These are phyloP conservation scores for Coemansia sp. DNA, from an alignment of 192 early-diverging fungal genomes.

Conservation along the genomic window DNA sequence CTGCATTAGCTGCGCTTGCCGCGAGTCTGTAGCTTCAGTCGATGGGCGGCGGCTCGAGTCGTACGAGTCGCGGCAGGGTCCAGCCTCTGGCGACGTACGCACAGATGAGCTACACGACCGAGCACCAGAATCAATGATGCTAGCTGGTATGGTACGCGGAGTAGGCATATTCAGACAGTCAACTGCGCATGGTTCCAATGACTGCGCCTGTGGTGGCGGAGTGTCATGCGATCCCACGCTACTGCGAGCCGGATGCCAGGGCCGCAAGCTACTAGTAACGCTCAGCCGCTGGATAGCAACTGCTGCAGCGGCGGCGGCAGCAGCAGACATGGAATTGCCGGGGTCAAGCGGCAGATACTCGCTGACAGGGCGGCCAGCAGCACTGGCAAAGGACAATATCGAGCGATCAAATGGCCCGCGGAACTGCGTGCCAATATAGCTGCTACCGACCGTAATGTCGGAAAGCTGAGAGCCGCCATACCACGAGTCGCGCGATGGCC, in stretches of 20 bases:
- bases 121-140: not conserved
- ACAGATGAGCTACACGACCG: not conserved
- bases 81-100: not conserved
- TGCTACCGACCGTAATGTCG: constrained; percentile 21
- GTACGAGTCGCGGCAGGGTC: not conserved
- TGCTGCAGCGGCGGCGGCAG: not conserved
- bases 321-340: not conserved
- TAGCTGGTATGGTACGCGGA: not conserved
- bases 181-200: not conserved
- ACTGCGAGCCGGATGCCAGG: constrained; percentile 17
- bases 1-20: not conserved
- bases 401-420: constrained; percentile 24
- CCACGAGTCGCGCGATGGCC: constrained; percentile 1
- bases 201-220: not conserved
- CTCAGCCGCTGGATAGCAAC: not conserved
- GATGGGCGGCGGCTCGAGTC: not conserved
- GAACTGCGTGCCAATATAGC: constrained; percentile 20
- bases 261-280: constrained; percentile 8
- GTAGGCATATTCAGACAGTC: not conserved
- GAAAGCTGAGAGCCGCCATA: constrained; percentile 20
- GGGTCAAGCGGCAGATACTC: constrained; percentile 1
- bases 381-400: constrained; percentile 23
- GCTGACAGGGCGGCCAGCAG: not conserved
- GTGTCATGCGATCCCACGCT: constrained; percentile 15
- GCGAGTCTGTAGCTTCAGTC: not conserved